These are phyloP conservation scores for Colletotrichum chrysophilum DNA, from an alignment of 2,329 filamentous ascomycete genomes.

Conservation along the genomic window DNA sequence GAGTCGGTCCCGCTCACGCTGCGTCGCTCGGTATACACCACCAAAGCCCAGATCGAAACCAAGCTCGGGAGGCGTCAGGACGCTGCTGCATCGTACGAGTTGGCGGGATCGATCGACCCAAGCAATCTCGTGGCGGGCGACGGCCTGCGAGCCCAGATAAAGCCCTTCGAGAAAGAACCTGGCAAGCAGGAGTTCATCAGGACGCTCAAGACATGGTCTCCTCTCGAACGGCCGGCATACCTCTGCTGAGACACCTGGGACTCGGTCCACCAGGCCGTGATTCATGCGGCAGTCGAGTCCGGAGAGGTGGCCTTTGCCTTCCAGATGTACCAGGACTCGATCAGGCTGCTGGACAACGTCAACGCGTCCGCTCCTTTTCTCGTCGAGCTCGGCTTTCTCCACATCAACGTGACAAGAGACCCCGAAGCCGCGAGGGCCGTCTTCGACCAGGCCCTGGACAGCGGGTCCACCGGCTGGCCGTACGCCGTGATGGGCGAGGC, in stretches of 20 bases:
- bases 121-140: conserved; percentile 21
- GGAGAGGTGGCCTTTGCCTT: conserved; percentile 27
- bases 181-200: conserved; percentile 20
- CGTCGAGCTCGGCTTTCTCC: conserved; percentile 19
- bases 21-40: conserved; percentile 15
- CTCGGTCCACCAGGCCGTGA: too few species aligned
- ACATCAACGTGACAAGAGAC: conserved; percentile 24
- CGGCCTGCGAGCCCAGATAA: conserved; percentile 25
- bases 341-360: conserved; percentile 30
- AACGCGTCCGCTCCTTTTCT: conserved; percentile 28
- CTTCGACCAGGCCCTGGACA: conserved; percentile 28
- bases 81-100: conserved; percentile 20
- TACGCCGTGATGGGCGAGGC: conserved; percentile 26
- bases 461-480: conserved; percentile 22
- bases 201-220: conserved; percentile 27
- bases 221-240: conserved; percentile 31
- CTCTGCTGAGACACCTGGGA: conserved; percentile 19
- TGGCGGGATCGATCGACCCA: conserved; percentile 25
- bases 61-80: conserved; percentile 10
- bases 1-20: neutral
- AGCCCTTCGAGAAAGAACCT: conserved; percentile 16
- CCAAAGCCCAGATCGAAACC: conserved; percentile 24
- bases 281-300: conserved; percentile 19
- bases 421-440: conserved; percentile 9
- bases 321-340: conserved; percentile 26